These are phyloP conservation scores for Venustampulla echinocandica DNA, from an alignment of 495 filamentous ascomycete genomes.

Conservation along the genomic window DNA sequence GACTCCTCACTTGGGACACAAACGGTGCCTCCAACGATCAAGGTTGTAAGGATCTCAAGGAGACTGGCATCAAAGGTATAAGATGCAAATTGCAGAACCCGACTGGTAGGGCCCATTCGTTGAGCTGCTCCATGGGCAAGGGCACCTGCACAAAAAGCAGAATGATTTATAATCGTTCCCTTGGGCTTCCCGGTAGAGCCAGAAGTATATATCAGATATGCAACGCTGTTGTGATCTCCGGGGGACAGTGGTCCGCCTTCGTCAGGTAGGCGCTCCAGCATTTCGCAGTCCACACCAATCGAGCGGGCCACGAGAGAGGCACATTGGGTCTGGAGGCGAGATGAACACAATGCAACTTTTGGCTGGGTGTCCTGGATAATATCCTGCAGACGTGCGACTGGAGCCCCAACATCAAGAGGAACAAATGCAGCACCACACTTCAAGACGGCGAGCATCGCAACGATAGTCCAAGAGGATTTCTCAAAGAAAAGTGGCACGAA, in stretches of 20 bases:
- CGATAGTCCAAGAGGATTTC: slow-evolving; percentile 35
- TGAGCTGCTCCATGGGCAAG: slow-evolving; percentile 3
- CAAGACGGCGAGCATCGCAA: slow-evolving; percentile 33
- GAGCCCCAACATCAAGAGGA: slow-evolving; percentile 43
- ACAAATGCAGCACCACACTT: slow-evolving; percentile 37
- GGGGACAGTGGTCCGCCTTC: not conserved
- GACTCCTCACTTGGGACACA: slow-evolving; percentile 38
- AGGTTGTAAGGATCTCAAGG: slow-evolving; percentile 74
- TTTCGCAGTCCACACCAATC: not conserved
- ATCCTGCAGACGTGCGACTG: slow-evolving; percentile 1
- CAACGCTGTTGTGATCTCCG: not conserved
- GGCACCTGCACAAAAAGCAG: slow-evolving; percentile 3
- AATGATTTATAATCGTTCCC: slow-evolving; percentile 5
- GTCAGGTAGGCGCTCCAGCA: not conserved
- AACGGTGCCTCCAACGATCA: slow-evolving; percentile 50
- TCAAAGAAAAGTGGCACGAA: slow-evolving; percentile 27
- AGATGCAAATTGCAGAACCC: slow-evolving; percentile 13
- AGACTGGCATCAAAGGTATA: slow-evolving; percentile 72
- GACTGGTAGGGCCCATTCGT: slow-evolving; percentile 9
- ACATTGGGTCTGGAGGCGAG: not conserved
- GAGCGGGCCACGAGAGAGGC: not conserved
- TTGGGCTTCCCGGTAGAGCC: slow-evolving; percentile 43
- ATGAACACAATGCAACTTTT: slow-evolving; percentile 2
- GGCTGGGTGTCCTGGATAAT: slow-evolving; percentile 10
- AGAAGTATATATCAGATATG: slow-evolving; percentile 45